Conservation (phyloP, 306 rosid genomes). For the Gastrolobium bilobum region DNA sequence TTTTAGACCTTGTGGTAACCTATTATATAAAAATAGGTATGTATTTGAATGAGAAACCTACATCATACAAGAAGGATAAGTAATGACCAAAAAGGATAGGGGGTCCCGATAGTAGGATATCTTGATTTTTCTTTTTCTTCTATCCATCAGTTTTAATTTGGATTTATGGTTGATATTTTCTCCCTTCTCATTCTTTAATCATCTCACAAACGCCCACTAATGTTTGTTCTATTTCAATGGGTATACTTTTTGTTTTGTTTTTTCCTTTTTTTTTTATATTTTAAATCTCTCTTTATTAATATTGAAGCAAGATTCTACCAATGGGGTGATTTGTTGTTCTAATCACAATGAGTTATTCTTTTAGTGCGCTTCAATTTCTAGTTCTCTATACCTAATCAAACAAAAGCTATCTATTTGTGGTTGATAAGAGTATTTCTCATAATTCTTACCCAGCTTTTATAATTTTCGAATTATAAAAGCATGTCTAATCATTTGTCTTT, state of each 20-base stretch:
- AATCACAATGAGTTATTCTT: background rate
- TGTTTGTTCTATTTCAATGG: background rate
- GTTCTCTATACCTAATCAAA: background rate
- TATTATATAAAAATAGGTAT: background rate
- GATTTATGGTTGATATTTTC: slow-evolving; percentile 4
- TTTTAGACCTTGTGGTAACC: background rate
- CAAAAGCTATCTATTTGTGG: background rate
- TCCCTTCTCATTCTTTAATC: background rate
- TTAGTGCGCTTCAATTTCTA: background rate
- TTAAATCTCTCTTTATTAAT: background rate
- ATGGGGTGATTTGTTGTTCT: background rate
- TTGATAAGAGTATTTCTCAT: background rate
- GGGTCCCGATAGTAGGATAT: background rate
- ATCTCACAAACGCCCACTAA: background rate
- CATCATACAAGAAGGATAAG: background rate
- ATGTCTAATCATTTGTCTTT: too few relatives aligned
- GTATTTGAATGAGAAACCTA: background rate
- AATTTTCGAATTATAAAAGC: too few relatives aligned
- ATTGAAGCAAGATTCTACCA: background rate
- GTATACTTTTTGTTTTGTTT: background rate
- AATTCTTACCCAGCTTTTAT: too few relatives aligned
- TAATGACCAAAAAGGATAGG: background rate
- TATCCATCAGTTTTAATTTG: background rate
- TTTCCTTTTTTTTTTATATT: too few relatives aligned
- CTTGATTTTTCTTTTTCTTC: background rate